Percentiles rank a stretch among this genome's conserved stretches.
phyloP scores from a whole-genome alignment of 2,329 filamentous ascomycete species.

The Hirsutella minnesotensis region DNA sequence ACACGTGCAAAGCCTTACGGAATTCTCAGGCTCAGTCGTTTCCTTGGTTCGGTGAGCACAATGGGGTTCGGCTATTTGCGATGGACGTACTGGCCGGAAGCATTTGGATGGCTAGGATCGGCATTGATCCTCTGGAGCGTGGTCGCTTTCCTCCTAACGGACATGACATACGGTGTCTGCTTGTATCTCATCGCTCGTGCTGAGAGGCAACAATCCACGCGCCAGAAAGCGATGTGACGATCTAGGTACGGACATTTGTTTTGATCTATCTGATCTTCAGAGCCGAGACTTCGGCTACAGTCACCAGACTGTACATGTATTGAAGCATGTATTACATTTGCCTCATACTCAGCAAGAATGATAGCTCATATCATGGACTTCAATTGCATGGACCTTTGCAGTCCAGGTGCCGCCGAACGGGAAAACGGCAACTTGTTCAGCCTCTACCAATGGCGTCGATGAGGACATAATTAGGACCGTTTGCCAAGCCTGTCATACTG shows the following conservation, averaged over 20 bases:
- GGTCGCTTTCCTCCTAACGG: conserved; percentile 3
- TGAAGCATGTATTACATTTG: no score
- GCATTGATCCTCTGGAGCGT: conserved; percentile 6
- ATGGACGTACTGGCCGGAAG: conserved; percentile 7
- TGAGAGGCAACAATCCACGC: not conserved
- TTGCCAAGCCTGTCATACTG: no score
- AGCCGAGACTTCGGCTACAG: no score
- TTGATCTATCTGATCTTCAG: not conserved
- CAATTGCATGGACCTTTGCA: no score
- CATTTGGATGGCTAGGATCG: conserved; percentile 4
- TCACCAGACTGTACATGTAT: no score
- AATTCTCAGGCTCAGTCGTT: conserved; percentile 6
- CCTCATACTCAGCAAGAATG: no score
- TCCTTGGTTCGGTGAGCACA: conserved; percentile 6
- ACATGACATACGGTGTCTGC: conserved; percentile 5
- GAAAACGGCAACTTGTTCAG: no score
- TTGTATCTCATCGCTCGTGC: conserved; percentile 1
- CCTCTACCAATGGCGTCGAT: no score
- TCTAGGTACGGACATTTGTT: not conserved
- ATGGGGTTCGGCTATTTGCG: conserved; percentile 6
- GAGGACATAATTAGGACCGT: no score
- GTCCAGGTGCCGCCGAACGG: no score
- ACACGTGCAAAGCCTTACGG: no score
- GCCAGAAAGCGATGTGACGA: not conserved
- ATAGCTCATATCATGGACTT: no score